Percentiles rank a stretch among this genome's conserved stretches.
Conservation (phyloP, 441 rosid genomes). For the Francoa sonchifolia region DNA sequence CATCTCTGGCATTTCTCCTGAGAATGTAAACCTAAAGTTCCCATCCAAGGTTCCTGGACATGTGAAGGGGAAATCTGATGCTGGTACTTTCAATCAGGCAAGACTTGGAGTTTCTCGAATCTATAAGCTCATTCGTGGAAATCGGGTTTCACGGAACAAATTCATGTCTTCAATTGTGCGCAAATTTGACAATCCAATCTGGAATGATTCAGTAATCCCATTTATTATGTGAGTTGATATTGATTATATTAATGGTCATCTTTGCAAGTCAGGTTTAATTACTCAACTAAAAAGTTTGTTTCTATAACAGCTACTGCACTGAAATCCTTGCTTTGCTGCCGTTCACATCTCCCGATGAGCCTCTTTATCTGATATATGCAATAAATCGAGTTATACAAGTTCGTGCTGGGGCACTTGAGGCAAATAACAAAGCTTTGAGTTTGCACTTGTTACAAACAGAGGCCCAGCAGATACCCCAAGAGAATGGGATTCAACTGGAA, state of each 20-base stretch:
- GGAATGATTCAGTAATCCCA: conserved; percentile 50
- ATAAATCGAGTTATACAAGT: conserved; percentile 91
- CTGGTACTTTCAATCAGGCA: conserved; percentile 61
- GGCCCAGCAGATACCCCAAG: conserved; percentile 23
- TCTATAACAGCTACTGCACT: conserved; percentile 71
- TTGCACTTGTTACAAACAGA: conserved; percentile 44
- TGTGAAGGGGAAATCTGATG: conserved; percentile 54
- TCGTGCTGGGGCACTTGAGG: conserved; percentile 87
- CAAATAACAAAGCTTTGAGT: conserved; percentile 71
- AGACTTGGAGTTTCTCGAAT: conserved; percentile 96
- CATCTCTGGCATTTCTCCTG: conserved; percentile 28
- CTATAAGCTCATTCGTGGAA: conserved; percentile 94
- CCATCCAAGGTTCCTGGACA: conserved; percentile 53
- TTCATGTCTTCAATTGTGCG: conserved; percentile 97
- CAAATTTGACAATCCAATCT: conserved; percentile 76
- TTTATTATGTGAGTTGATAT: conserved; percentile 85
- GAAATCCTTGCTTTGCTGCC: conserved; percentile 92
- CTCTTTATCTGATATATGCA: conserved; percentile 80
- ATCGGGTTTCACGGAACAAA: conserved; percentile 80
- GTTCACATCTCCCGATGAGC: conserved; percentile 88
- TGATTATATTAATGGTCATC: conserved; percentile 6
- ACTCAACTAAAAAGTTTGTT: conserved; percentile 8
- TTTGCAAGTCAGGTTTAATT: conserved; percentile 8
- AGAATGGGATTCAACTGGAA: conserved; percentile 44
- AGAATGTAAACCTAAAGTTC: conserved; percentile 33